Conservation (phyloP, 345 rosid genomes). For the Reutealis trisperma region DNA sequence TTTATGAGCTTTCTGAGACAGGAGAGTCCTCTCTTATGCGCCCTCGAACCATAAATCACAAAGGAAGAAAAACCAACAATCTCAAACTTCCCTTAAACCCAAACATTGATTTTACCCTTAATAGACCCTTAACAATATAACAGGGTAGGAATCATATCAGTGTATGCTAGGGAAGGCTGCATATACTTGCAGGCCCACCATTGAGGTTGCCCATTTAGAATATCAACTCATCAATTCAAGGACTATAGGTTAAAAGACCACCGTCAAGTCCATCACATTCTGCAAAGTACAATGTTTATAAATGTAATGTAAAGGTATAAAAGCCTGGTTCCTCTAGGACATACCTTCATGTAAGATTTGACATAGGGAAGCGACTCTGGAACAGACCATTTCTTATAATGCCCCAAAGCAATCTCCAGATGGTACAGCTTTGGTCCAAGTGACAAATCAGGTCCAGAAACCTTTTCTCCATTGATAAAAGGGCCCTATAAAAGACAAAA, state of each 20-base stretch:
- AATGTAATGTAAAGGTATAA: not conserved
- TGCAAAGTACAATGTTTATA: not conserved
- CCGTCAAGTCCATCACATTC: not conserved
- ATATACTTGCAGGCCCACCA: too few relatives aligned
- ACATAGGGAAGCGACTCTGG: constrained; percentile 72
- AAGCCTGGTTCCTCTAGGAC: not conserved
- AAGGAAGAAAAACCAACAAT: too few relatives aligned
- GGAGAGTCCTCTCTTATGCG: too few relatives aligned
- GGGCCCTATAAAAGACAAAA: constrained; percentile 59
- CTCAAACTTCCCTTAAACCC: too few relatives aligned
- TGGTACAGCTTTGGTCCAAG: constrained; percentile 78
- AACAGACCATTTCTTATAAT: constrained; percentile 82
- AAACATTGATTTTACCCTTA: too few relatives aligned
- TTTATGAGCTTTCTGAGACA: too few relatives aligned
- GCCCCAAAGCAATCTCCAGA: constrained; percentile 81
- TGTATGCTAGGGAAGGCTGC: too few relatives aligned
- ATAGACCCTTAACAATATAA: too few relatives aligned
- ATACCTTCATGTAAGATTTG: constrained; percentile 82
- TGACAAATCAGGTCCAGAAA: constrained; percentile 86
- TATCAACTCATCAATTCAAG: too few relatives aligned
- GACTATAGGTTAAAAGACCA: not conserved
- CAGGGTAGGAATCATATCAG: too few relatives aligned
- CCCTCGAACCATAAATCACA: too few relatives aligned
- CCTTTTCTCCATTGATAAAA: constrained; percentile 75
- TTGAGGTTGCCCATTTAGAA: too few relatives aligned